Base-by-base conservation (phyloP, 352 stramenopile species). In the Globisporangium megalacanthum region DNA sequence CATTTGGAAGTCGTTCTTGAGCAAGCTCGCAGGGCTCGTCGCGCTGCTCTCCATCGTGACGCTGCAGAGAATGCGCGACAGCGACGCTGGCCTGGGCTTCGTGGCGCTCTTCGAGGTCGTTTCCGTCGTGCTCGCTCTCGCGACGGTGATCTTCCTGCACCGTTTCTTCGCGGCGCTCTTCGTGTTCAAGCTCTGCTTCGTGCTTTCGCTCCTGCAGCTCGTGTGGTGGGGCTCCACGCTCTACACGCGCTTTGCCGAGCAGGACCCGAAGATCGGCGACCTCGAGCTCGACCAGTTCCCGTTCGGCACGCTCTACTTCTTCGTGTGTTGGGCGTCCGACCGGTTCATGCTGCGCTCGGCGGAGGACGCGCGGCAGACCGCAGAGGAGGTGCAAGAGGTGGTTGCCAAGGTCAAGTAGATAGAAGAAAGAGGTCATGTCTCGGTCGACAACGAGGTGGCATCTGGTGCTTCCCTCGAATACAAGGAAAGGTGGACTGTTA, bases 331-430 rank as follows among this genome's bases (percentile, higher is more conserved):
- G 83, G 64, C 67, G 46, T 82, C 83, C 42, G 83, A 93, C 63
- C 80, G 83, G 51, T 93, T 79, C 65, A 93, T 93, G 83, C 66
- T 93, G 55, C 75, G 80, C 60, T 82, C 78, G 17, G 69, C 85
- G 47, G 66, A 74, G 48, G 57, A 74, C 14, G 83, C 83, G 35
- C 79, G 89, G 70, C 68, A 86, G 56, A 86, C 69, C 13, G 77
- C 81, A 11, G 52, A 80, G 3, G 80, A 85, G 36, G 70, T 93
- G 50, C 69, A 82, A 42, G 67, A 73, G 14, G 70, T 89, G 42
- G 58, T 88, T 17, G 49, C 47, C 69, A 82, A 61, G 49, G 20
- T 31, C 52, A 45, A 64, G 51, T 58, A 64, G 57, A 29, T 29
- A 29, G 25, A 29, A 29, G 25, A 29, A 29, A 29, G 25, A 29